phyloP scores from a whole-genome alignment of 2,329 filamentous ascomycete genomes.

The Elsinoe necatrix region DNA sequence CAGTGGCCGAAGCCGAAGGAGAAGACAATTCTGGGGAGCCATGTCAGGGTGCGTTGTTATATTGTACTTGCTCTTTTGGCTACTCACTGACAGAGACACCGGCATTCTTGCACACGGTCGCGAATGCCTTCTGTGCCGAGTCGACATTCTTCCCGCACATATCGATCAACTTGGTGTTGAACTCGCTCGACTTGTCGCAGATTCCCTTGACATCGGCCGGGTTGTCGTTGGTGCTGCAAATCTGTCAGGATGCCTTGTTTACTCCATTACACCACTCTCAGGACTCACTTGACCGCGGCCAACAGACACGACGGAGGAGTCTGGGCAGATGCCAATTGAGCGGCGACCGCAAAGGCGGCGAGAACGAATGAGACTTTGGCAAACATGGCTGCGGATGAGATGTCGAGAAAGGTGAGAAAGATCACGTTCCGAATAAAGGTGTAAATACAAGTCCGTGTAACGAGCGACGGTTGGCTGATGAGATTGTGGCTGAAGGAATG shows the following conservation, averaged over 20 bases:
- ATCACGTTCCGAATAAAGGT: neutral
- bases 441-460: conserved; percentile 10
- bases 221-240: conserved; percentile 26
- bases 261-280: neutral
- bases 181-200: conserved; percentile 25
- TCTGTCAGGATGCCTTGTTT: conserved; percentile 13
- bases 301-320: conserved; percentile 44
- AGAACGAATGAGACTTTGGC: conserved; percentile 37
- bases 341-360: conserved; percentile 38
- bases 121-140: conserved; percentile 26
- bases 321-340: conserved; percentile 35
- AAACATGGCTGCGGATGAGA: conserved; percentile 32
- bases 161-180: conserved; percentile 23
- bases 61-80: neutral
- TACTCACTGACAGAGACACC: conserved; percentile 27
- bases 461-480: conserved; percentile 13
- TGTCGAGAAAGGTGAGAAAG: neutral
- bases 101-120: conserved; percentile 26
- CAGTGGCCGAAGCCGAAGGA: conserved; percentile 17
- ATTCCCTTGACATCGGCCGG: conserved; percentile 28
- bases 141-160: conserved; percentile 26
- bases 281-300: conserved; percentile 41
- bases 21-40: conserved; percentile 17
- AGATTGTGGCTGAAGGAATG: conserved; percentile 12
- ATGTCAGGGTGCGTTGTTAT: conserved; percentile 1